These are phyloP conservation scores for Trypanosoma caninum DNA, from an alignment of 208 protist species.

Conservation along the genomic window DNA sequence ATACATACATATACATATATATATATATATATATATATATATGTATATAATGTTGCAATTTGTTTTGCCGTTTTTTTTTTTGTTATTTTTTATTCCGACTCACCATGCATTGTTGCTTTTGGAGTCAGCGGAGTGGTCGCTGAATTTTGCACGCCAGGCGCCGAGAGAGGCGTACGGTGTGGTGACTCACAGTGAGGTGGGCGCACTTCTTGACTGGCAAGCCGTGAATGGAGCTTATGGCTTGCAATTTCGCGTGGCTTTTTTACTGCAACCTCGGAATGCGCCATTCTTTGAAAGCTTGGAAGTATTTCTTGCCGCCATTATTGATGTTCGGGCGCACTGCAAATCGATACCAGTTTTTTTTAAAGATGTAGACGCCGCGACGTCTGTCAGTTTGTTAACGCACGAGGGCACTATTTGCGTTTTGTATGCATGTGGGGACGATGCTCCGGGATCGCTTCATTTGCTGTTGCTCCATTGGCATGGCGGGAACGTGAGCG, in stretches of 20 bases:
- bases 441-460: slow-evolving; percentile 8
- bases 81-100: background rate
- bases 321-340: slow-evolving; percentile 3
- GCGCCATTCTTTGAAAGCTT: background rate
- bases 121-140: slow-evolving; percentile 4
- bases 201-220: slow-evolving; percentile 20
- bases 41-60: slow-evolving; percentile 1
- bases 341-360: slow-evolving; percentile 2
- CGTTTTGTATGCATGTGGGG: slow-evolving; percentile 13
- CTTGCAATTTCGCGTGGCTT: slow-evolving; percentile 18
- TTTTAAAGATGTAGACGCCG: background rate
- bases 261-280: slow-evolving; percentile 6
- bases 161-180: slow-evolving; percentile 1
- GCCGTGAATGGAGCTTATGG: background rate
- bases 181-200: slow-evolving; percentile 7
- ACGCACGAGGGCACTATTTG: background rate
- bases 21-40: no score
- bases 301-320: slow-evolving; percentile 11
- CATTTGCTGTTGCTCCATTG: slow-evolving; percentile 8
- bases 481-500: slow-evolving; percentile 7
- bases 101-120: slow-evolving; percentile 13
- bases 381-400: background rate
- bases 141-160: slow-evolving; percentile 6
- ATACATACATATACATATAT: background rate
- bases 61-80: background rate